Evolutionary conservation across 1,139 yeast genomes (phyloP).

Genomic region (Geotrichum fermentans): DNA sequence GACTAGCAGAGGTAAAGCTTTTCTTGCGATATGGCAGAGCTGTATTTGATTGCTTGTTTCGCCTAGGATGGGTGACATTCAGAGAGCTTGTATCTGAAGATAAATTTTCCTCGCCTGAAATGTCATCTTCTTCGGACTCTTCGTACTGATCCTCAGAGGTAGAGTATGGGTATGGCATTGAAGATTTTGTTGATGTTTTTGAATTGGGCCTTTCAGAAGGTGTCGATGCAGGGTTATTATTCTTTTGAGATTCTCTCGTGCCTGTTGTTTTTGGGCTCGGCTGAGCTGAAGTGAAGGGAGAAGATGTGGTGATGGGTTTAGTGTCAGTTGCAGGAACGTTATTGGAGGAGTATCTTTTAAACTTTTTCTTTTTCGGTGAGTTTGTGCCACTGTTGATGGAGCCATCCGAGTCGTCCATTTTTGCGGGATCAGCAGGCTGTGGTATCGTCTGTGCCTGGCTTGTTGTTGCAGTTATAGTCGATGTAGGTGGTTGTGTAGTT

Average conservation of each 20-base stretch:
- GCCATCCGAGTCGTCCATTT: neutral
- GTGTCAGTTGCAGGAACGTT: neutral
- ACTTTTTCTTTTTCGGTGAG: conserved; percentile 8
- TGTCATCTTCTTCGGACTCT: conserved; percentile 12
- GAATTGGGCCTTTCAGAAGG: neutral
- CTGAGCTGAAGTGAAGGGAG: too few species aligned
- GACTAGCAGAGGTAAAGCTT: conserved; percentile 3
- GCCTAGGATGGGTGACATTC: neutral
- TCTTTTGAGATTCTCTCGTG: too few species aligned
- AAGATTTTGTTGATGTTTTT: neutral
- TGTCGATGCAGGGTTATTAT: too few species aligned
- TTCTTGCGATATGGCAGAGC: neutral
- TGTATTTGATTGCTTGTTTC: neutral
- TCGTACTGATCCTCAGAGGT: conserved; percentile 14
- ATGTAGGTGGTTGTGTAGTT: too few species aligned
- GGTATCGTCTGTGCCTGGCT: too few species aligned
- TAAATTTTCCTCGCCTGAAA: conserved; percentile 9
- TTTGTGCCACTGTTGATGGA: neutral
- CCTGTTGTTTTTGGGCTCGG: too few species aligned
- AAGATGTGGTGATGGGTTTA: too few species aligned
- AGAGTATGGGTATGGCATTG: neutral
- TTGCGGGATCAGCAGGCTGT: neutral
- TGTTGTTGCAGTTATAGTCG: too few species aligned
- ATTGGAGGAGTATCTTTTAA: neutral
- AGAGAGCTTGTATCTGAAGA: conserved; percentile 15